Percentiles rank a stretch among this genome's conserved stretches.
phyloP scores from a whole-genome alignment of 768 basidiomycete species.

The Phylloporus sp. region DNA sequence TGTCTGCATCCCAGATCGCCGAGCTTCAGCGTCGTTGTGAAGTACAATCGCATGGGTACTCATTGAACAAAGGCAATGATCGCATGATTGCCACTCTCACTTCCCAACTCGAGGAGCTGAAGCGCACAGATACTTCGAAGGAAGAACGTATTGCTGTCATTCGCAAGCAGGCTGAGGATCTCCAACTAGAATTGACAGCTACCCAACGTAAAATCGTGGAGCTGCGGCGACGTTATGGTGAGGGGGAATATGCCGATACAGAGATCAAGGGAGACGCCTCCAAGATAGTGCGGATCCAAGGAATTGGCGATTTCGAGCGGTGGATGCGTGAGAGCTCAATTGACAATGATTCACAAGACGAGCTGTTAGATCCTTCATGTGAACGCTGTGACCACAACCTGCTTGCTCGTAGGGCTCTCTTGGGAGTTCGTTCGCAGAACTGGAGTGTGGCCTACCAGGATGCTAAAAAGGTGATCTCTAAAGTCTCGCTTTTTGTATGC shows the following conservation, averaged over 20 bases:
- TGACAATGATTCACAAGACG: too few relatives aligned
- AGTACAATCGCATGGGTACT: neutral
- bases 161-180: neutral
- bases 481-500: too few relatives aligned
- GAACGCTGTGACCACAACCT: neutral
- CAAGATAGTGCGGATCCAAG: too few relatives aligned
- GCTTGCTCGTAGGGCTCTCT: constrained; percentile 9
- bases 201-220: too few relatives aligned
- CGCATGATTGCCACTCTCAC: neutral
- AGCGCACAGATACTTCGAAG: neutral
- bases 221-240: too few relatives aligned
- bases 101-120: neutral
- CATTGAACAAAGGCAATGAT: neutral
- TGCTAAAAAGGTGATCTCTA: constrained; percentile 10
- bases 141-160: neutral
- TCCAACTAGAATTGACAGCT: neutral
- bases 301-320: neutral
- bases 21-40: constrained; percentile 1
- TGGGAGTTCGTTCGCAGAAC: constrained; percentile 8
- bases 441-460: constrained; percentile 8
- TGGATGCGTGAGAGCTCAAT: neutral
- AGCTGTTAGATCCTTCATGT: neutral
- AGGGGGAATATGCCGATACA: too few relatives aligned
- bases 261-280: too few relatives aligned
- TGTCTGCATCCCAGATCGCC: too few relatives aligned